A percentile compares a stretch with the other conserved stretches of the same genome.
These are phyloP conservation scores for Vigna mungo DNA, from an alignment of 306 rosid species.

Conservation along the genomic window DNA sequence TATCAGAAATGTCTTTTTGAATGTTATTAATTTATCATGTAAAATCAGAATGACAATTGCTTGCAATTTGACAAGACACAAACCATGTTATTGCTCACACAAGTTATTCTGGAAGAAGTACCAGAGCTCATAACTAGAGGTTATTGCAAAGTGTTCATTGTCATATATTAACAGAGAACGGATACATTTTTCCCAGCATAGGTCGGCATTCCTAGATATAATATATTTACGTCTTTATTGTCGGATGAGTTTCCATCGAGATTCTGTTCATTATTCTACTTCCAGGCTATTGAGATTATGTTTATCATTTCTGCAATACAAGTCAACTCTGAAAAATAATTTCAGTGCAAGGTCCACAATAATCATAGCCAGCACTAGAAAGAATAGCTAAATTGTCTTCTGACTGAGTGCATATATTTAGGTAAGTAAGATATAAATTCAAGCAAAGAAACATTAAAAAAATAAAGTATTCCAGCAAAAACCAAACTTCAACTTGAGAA, in stretches of 20 bases:
- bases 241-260: background rate
- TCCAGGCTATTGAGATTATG: constrained; percentile 11
- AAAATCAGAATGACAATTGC: constrained; percentile 7
- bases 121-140: constrained; percentile 2
- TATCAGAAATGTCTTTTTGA: background rate
- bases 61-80: constrained; percentile 6
- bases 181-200: background rate
- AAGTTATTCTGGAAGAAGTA: background rate
- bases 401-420: background rate
- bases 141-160: background rate
- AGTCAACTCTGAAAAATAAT: constrained; percentile 3
- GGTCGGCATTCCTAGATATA: constrained; percentile 8
- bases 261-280: constrained; percentile 5
- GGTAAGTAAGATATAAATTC: background rate
- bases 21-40: background rate
- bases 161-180: background rate
- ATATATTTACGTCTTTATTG: too few species aligned
- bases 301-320: background rate
- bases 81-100: constrained; percentile 6
- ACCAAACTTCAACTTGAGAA: constrained; percentile 16
- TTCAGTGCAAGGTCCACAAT: background rate
- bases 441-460: background rate
- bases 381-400: constrained; percentile 17
- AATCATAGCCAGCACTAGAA: constrained; percentile 14
- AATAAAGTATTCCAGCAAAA: background rate